Base-by-base conservation (phyloP, 2,329 filamentous ascomycete species). In the Colletotrichum tofieldiae region DNA sequence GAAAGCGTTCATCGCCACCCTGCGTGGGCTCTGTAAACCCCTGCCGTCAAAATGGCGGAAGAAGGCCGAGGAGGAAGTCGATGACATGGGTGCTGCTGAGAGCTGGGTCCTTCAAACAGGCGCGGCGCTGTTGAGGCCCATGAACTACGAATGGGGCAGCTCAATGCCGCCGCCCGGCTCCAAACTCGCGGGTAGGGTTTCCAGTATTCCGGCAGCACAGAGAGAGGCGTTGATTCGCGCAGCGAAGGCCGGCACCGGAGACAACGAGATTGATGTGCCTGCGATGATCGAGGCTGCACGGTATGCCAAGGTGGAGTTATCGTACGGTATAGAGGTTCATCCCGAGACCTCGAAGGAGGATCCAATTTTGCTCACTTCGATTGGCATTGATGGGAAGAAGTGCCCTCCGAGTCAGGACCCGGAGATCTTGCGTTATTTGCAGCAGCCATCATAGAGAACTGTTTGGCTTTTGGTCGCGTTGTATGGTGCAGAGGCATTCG, bases 341-440 rank as follows among this genome's bases (percentile, higher is more conserved):
- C 82, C 83, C 0, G 77, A 78, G n/a, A 85, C 84, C 11, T 75
- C 78, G 5, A 81, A 79, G 64, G 80, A 84, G 29, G 84, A 85
- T 39, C 82, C 82, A 0, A 78, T 84, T 20, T 52, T 85, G 20
- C 76, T 77, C 43, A 76, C 75, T 0, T 76, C 76, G 29, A 78
- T 73, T 47, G 77, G 79, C 23, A 66, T 74, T 1, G 77, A 75
- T 14, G 65, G 73, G 26, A 71, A 74, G 16, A 77, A 74, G 68
- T 74, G 81, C 39, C 84, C 84, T 9, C 83, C 84, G 6, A 85
- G 83, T 49, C 84, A 85, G 71, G 81, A 85, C 45, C 76, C 75
- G 5, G 75, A 72, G 8, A 77, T 84, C 12, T 77, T 81, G 73
- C 58, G 69, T 4, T 64, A 68, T 16, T n/a, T 72, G 18, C 65